Base-by-base conservation (phyloP, 352 stramenopile genomes). In the Pythium sp. region DNA sequence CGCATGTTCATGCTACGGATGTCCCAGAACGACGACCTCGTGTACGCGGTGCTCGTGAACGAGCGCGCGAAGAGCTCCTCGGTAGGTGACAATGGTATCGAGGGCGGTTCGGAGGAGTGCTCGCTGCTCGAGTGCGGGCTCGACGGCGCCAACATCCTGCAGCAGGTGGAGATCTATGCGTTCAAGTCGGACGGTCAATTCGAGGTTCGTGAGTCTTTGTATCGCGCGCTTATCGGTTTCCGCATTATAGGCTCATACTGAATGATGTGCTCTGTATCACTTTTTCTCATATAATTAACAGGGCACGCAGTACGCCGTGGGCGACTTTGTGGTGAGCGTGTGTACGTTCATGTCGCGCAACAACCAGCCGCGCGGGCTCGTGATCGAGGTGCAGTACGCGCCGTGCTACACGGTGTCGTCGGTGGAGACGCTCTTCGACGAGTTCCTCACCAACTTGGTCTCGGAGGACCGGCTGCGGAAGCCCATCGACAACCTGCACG, bases 1-100 rank as follows among this genome's bases (percentile, higher is more conserved):
- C 87, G 87, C 75, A 95, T 95, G 87, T 93, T 92, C 79, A 91
- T 95, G 84, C 75, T 95, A 59, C 73, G 87, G n/a, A 94, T 93
- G 86, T 94, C 86, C 11, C 87, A 95, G 67, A 94, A 92, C 68
- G 85, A 95, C 62, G 87, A 93, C 67, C 71, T 93, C 34, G 83
- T 95, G 65, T 95, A 94, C 73, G 86, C 87, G 1, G 86, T 93
- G 62, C 75, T 95, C 22, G 82, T 82, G 43, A 95, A 95, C 69
- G 87, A 95, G 69, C 86, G 84, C 47, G 72, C 80, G 28, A 89
- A 91, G 69, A 71, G 71, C 57, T 55, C 81, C 8, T 70, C 68
- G 14, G 65, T 78, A 36, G 91, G 83, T 59, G 85, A 93, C 69
- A 94, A 93, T 60, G 87, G 86, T 36, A 67, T 94, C 32, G 87